Evolutionary conservation across 768 basidiomycete species (phyloP).

Genomic region (Leccinum pellstonianum): DNA sequence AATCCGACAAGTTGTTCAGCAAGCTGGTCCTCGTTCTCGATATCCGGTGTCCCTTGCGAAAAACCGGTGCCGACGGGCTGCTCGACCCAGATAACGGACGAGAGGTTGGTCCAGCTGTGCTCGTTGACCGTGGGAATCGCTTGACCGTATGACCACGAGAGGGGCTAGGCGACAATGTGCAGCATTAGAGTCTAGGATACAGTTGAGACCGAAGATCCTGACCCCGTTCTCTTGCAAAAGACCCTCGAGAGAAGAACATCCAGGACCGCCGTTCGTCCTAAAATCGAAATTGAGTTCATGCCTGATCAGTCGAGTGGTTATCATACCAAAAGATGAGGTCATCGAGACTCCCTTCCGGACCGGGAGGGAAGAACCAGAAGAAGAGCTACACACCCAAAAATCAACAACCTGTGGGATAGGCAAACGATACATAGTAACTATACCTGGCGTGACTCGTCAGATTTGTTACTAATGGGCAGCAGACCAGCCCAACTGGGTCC

Average conservation of each 20-base stretch:
- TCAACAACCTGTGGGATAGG: neutral
- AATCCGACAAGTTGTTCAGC: slow-evolving; percentile 57
- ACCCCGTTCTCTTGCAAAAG: slow-evolving; percentile 75
- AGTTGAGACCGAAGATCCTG: slow-evolving; percentile 22
- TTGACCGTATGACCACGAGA: slow-evolving; percentile 63
- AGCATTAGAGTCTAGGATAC: slow-evolving; percentile 18
- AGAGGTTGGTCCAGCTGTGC: slow-evolving; percentile 78
- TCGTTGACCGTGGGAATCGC: slow-evolving; percentile 63
- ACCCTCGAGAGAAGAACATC: slow-evolving; percentile 73
- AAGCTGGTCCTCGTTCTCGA: slow-evolving; percentile 57
- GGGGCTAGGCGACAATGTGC: slow-evolving; percentile 43
- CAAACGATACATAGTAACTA: too few relatives aligned
- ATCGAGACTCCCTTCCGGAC: slow-evolving; percentile 65
- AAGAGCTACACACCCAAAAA: slow-evolving; percentile 48
- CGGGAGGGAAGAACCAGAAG: slow-evolving; percentile 85
- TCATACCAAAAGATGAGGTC: slow-evolving; percentile 72
- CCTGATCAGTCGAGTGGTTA: neutral
- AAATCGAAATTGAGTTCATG: neutral
- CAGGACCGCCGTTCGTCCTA: slow-evolving; percentile 80
- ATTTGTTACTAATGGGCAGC: slow-evolving; percentile 59
- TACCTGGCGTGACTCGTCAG: slow-evolving; percentile 69
- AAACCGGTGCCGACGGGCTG: slow-evolving; percentile 82
- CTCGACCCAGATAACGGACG: slow-evolving; percentile 74
- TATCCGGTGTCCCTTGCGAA: slow-evolving; percentile 66
- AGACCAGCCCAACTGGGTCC: slow-evolving; percentile 77